Evolutionary conservation across 306 rosid genomes (phyloP).

Genomic region (Astragalus glycyphyllos): DNA sequence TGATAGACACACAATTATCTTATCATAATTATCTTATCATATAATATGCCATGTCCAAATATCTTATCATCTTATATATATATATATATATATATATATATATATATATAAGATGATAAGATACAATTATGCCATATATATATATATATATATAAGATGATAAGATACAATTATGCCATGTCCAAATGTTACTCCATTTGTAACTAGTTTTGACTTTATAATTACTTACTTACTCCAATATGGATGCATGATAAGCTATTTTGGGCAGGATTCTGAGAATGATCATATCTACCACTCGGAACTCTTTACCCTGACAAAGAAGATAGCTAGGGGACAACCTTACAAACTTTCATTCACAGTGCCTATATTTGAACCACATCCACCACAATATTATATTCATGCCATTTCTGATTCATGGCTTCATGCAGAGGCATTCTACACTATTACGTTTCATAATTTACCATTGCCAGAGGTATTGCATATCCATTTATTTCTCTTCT

Average conservation of each 20-base stretch:
- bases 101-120: too few species aligned
- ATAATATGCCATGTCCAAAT: too few species aligned
- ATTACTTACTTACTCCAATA: slow-evolving; percentile 25
- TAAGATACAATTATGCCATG: slow-evolving; percentile 8
- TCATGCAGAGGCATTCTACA: slow-evolving; percentile 85
- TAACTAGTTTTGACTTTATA: slow-evolving; percentile 16
- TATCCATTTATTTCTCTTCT: slow-evolving; percentile 21
- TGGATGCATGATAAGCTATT: slow-evolving; percentile 44
- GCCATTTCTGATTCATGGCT: slow-evolving; percentile 99
- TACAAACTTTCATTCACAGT: slow-evolving; percentile 92
- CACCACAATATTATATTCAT: slow-evolving; percentile 91
- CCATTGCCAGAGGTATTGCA: slow-evolving; percentile 81
- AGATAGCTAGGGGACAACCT: slow-evolving; percentile 87
- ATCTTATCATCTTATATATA: too few species aligned
- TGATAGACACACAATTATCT: too few species aligned
- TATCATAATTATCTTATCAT: too few species aligned
- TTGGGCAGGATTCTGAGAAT: slow-evolving; percentile 85
- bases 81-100: too few species aligned
- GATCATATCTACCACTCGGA: slow-evolving; percentile 96
- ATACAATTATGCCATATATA: too few species aligned
- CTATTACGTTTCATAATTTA: slow-evolving; percentile 88
- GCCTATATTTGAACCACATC: slow-evolving; percentile 99
- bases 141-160: too few species aligned
- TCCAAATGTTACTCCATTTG: slow-evolving; percentile 7
- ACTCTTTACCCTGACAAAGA: slow-evolving; percentile 81